phyloP scores from a whole-genome alignment of 2,329 filamentous ascomycete species.

The Ophiostoma populinum region DNA sequence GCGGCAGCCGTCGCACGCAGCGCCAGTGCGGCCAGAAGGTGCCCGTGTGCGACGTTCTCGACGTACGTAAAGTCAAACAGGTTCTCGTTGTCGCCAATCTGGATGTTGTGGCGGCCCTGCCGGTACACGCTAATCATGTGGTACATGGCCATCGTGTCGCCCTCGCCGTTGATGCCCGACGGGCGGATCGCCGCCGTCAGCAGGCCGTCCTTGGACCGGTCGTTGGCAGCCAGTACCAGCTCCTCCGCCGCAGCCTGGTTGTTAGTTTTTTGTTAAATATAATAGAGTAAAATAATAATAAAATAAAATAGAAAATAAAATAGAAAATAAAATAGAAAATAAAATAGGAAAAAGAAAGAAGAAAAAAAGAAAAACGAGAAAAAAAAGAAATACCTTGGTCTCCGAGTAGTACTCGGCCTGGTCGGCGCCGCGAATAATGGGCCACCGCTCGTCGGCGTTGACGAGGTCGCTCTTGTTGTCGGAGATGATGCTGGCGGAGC shows the following conservation, averaged over 20 bases:
- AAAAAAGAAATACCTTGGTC: slow-evolving; percentile 53
- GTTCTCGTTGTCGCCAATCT: slow-evolving; percentile 56
- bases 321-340: too few species aligned
- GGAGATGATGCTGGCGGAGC: slow-evolving; percentile 70
- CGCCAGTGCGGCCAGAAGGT: slow-evolving; percentile 62
- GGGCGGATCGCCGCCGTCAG: slow-evolving; percentile 71
- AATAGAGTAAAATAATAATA: too few species aligned
- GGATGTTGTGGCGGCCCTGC: slow-evolving; percentile 52
- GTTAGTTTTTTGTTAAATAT: too few species aligned
- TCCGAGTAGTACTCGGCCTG: slow-evolving; percentile 76
- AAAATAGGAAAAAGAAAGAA: too few species aligned
- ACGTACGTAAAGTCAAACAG: slow-evolving; percentile 49
- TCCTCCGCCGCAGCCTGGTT: slow-evolving; percentile 60
- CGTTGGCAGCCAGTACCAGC: slow-evolving; percentile 60
- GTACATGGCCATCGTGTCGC: slow-evolving; percentile 60
- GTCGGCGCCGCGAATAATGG: slow-evolving; percentile 51
- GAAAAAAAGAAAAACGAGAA: background rate
- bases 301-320: too few species aligned
- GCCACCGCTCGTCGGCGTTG: slow-evolving; percentile 74
- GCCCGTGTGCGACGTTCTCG: slow-evolving; percentile 53
- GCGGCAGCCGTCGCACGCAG: slow-evolving; percentile 45
- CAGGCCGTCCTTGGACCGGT: slow-evolving; percentile 30
- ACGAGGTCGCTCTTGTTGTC: slow-evolving; percentile 65
- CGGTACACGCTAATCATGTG: slow-evolving; percentile 57
- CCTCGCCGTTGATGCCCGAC: slow-evolving; percentile 79